These are phyloP conservation scores for Globisporangium perplexum DNA, from an alignment of 352 stramenopile species.

Conservation along the genomic window DNA sequence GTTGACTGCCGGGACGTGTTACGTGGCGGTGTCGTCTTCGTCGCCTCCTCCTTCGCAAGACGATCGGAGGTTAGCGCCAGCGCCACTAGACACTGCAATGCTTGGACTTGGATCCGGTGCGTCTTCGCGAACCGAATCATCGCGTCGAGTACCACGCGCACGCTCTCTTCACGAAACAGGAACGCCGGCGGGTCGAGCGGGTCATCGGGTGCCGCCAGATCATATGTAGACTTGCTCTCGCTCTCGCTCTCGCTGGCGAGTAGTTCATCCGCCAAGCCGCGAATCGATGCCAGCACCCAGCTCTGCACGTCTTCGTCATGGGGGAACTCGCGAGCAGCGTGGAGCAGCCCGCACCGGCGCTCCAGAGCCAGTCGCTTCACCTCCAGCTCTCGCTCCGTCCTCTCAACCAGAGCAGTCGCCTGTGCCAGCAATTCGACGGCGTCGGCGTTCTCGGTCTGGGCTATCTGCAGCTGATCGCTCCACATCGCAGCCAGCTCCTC, in stretches of 20 bases:
- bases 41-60: not conserved
- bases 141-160: conserved; percentile 6
- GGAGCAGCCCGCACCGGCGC: conserved; percentile 25
- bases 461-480: conserved; percentile 5
- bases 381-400: conserved; percentile 16
- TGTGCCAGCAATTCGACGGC: conserved; percentile 11
- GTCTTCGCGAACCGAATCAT: conserved; percentile 4
- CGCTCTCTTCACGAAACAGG: conserved; percentile 5
- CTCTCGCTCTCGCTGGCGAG: too few relatives aligned
- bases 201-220: conserved; percentile 3
- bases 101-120: not conserved
- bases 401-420: conserved; percentile 7
- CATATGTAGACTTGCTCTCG: not conserved
- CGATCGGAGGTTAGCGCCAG: not conserved
- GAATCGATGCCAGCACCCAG: conserved; percentile 22
- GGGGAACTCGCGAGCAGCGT: conserved; percentile 21
- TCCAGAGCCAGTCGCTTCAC: conserved; percentile 18
- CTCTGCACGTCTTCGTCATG: conserved; percentile 27
- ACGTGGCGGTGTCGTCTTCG: too few relatives aligned
- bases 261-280: conserved; percentile 16
- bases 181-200: conserved; percentile 14
- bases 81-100: not conserved
- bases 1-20: too few relatives aligned
- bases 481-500: conserved; percentile 12
- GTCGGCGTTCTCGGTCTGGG: conserved; percentile 2